A percentile compares a stretch with the other conserved stretches of the same genome.
Conservation (phyloP, 768 basidiomycete genomes). For the Trametes meyenii region DNA sequence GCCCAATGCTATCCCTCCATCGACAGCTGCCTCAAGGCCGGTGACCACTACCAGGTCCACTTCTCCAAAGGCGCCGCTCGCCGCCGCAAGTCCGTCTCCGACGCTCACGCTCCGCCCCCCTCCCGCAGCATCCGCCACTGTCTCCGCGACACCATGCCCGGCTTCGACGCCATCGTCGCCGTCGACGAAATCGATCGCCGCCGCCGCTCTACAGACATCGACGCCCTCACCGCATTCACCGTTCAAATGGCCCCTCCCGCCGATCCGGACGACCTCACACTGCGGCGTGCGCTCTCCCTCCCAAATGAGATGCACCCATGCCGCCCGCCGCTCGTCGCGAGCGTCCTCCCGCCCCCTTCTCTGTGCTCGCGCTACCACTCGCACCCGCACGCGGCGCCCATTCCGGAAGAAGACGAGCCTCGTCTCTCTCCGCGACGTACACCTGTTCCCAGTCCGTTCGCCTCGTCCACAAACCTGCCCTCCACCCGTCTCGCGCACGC, state of each 20-base stretch:
- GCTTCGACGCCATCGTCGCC: conserved; percentile 40
- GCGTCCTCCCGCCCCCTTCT: too few species aligned
- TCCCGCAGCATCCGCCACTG: conserved; percentile 23
- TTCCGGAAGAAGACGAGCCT: conserved; percentile 38
- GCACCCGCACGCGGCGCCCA: conserved; percentile 1
- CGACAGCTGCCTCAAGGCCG: conserved; percentile 57
- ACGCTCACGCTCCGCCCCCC: conserved; percentile 16
- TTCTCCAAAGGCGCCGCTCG: conserved; percentile 66
- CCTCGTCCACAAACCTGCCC: conserved; percentile 11
- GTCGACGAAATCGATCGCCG: conserved; percentile 71
- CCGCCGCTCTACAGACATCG: conserved; percentile 39
- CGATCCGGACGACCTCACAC: conserved; percentile 3
- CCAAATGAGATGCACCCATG: conserved; percentile 10
- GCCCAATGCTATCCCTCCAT: conserved; percentile 59
- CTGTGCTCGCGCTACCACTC: conserved; percentile 2
- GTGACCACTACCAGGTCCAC: conserved; percentile 62
- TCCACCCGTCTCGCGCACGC: conserved; percentile 1
- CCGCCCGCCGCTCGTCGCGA: not conserved
- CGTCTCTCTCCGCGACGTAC: conserved; percentile 24
- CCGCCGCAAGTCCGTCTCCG: conserved; percentile 45
- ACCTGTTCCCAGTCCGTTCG: conserved; percentile 13
- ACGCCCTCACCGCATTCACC: conserved; percentile 15
- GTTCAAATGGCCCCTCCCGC: not conserved
- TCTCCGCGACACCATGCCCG: conserved; percentile 25
- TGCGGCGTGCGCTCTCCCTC: conserved; percentile 20